These are phyloP conservation scores for Aspergillus saccharolyticus DNA, from an alignment of 495 filamentous ascomycete genomes.

Conservation along the genomic window DNA sequence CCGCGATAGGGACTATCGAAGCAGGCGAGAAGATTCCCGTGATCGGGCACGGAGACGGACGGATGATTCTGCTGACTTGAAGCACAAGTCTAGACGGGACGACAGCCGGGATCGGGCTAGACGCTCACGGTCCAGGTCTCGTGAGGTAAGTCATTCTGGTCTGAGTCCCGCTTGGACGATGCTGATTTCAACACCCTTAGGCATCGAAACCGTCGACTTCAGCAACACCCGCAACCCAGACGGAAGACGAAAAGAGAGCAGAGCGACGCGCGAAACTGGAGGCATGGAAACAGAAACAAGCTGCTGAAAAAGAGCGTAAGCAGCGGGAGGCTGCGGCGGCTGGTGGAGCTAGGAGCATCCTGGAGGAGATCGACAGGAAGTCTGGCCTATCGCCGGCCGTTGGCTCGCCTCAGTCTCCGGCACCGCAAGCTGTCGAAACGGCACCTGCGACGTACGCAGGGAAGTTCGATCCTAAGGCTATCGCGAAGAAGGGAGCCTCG, in stretches of 20 bases:
- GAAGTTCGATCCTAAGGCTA: constrained; percentile 87
- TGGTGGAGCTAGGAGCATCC: constrained; percentile 58
- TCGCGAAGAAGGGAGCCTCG: constrained; percentile 63
- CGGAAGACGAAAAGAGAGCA: constrained; percentile 79
- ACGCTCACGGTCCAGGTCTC: constrained; percentile 39
- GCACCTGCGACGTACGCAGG: constrained; percentile 59
- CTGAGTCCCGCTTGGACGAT: background rate
- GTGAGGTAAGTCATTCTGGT: constrained; percentile 45
- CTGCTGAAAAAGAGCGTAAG: constrained; percentile 71
- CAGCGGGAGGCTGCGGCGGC: constrained; percentile 60
- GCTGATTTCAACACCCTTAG: constrained; percentile 21
- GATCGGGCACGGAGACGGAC: constrained; percentile 63
- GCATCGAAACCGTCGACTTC: constrained; percentile 44
- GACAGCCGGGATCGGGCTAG: constrained; percentile 55
- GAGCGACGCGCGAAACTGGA: constrained; percentile 79
- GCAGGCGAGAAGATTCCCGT: constrained; percentile 75
- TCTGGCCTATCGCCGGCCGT: constrained; percentile 50
- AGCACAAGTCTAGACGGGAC: constrained; percentile 63
- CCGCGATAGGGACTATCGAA: constrained; percentile 68
- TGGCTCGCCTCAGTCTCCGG: constrained; percentile 54
- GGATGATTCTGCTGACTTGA: constrained; percentile 74
- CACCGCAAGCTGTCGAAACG: constrained; percentile 33
- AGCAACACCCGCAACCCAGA: constrained; percentile 48
- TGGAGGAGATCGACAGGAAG: constrained; percentile 74
- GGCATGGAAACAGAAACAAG: constrained; percentile 87